These are phyloP conservation scores for sunflower (Helianthus annuus) DNA, from an alignment of 129 eudicot species.

Conservation along the genomic window DNA sequence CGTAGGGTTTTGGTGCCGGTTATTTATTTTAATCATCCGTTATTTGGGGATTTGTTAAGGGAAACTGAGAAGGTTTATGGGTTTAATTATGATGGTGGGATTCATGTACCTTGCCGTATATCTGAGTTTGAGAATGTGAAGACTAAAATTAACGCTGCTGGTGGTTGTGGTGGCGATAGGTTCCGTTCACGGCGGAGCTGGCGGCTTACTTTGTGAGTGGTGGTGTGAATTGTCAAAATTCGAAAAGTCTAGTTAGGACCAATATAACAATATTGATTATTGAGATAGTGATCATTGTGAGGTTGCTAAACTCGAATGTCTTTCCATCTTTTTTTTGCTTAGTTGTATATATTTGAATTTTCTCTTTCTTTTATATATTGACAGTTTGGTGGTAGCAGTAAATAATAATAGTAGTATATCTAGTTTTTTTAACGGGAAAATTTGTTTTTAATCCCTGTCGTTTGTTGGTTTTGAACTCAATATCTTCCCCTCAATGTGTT, in stretches of 20 bases:
- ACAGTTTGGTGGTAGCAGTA: no score
- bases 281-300: conserved; percentile 16
- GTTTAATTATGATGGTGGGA: conserved; percentile 68
- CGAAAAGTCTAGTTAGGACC: neutral
- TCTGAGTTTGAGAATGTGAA: conserved; percentile 69
- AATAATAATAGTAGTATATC: no score
- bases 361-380: neutral
- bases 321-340: neutral
- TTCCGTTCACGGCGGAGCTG: conserved; percentile 37
- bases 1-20: conserved; percentile 72
- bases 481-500: no score
- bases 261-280: neutral
- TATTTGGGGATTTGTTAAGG: conserved; percentile 62
- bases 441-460: no score
- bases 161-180: conserved; percentile 26
- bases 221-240: neutral
- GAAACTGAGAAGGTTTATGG: conserved; percentile 77
- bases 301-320: no score
- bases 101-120: conserved; percentile 73
- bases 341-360: conserved; percentile 21
- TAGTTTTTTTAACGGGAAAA: no score
- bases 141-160: conserved; percentile 56
- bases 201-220: conserved; percentile 30
- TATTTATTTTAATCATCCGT: conserved; percentile 68
- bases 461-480: no score